Evolutionary conservation across 1,284 basidiomycete genomes (phyloP).

Genomic region (Irpex lacteus): DNA sequence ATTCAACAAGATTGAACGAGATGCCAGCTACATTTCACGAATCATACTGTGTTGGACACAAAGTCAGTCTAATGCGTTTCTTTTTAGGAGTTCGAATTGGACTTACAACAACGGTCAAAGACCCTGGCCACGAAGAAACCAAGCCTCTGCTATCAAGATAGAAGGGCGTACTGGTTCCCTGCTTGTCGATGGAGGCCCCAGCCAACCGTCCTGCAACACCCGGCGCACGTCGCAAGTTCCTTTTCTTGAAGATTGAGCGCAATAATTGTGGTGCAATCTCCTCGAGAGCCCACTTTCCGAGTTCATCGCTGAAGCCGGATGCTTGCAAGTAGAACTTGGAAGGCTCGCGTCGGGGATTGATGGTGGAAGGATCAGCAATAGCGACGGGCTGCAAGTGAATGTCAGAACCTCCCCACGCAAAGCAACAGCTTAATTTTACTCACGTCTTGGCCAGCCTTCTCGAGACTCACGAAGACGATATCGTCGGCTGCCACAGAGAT

Average conservation of each 20-base stretch:
- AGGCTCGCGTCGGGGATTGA: conserved; percentile 39
- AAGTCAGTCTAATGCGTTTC: neutral
- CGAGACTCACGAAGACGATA: conserved; percentile 43
- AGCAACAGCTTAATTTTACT: conserved; percentile 13
- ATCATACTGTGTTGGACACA: neutral
- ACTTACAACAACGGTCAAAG: conserved; percentile 28
- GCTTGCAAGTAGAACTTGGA: conserved; percentile 40
- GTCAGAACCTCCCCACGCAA: neutral
- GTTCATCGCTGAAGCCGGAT: conserved; percentile 41
- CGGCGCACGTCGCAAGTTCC: conserved; percentile 42
- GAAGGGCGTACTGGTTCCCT: conserved; percentile 25
- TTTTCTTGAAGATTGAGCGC: conserved; percentile 42
- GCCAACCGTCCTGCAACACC: conserved; percentile 38
- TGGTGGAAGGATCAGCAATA: conserved; percentile 41
- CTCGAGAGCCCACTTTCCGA: conserved; percentile 35
- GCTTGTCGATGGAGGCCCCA: conserved; percentile 26
- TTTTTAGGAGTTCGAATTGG: neutral
- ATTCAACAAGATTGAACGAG: too few relatives aligned
- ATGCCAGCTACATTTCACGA: neutral
- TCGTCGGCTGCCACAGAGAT: conserved; percentile 42
- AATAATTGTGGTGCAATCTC: conserved; percentile 42
- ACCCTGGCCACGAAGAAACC: conserved; percentile 27
- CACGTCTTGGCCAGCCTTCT: conserved; percentile 49
- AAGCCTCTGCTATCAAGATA: conserved; percentile 27
- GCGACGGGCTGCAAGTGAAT: conserved; percentile 28